These are phyloP conservation scores for Boletus pseudopeckii DNA, from an alignment of 768 basidiomycete genomes.

Conservation along the genomic window DNA sequence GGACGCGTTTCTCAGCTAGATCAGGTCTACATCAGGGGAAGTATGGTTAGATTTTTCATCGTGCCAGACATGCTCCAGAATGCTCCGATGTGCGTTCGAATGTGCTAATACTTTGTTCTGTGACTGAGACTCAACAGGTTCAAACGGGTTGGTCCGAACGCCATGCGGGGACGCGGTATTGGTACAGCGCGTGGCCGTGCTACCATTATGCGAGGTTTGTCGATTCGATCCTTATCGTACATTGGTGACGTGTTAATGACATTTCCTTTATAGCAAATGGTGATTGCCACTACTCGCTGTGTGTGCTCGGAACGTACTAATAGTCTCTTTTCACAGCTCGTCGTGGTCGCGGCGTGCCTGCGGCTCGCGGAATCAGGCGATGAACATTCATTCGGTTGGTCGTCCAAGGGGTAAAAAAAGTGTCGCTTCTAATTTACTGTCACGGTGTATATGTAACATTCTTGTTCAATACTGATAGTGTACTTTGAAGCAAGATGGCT, in stretches of 20 bases:
- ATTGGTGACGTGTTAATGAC: constrained; percentile 12
- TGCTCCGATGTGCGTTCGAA: constrained; percentile 83
- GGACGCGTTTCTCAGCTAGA: constrained; percentile 98
- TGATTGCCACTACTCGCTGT: constrained; percentile 31
- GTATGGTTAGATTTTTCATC: constrained; percentile 98
- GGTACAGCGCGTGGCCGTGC: constrained; percentile 98
- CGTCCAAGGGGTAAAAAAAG: constrained; percentile 2
- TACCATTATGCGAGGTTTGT: constrained; percentile 94
- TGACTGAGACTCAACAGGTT: constrained; percentile 60
- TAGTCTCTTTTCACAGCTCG: constrained; percentile 51
- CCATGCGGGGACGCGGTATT: constrained; percentile 98
- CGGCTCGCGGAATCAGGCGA: constrained; percentile 77
- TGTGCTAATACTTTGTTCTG: constrained; percentile 1
- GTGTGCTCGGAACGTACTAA: constrained; percentile 13
- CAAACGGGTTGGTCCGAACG: constrained; percentile 96
- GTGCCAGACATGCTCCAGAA: constrained; percentile 99
- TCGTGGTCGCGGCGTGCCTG: constrained; percentile 79
- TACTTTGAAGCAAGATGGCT: not conserved
- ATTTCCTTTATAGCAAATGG: constrained; percentile 63
- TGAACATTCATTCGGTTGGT: constrained; percentile 34
- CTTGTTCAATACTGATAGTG: constrained; percentile 8
- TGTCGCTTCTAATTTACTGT: constrained; percentile 7
- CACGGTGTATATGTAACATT: constrained; percentile 15
- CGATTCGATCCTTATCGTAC: constrained; percentile 1
- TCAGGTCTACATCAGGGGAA: constrained; percentile 98